A percentile compares a stretch with the other conserved stretches of the same genome.
phyloP scores from a whole-genome alignment of 2,329 filamentous ascomycete genomes.

The Akanthomyces muscarius region DNA sequence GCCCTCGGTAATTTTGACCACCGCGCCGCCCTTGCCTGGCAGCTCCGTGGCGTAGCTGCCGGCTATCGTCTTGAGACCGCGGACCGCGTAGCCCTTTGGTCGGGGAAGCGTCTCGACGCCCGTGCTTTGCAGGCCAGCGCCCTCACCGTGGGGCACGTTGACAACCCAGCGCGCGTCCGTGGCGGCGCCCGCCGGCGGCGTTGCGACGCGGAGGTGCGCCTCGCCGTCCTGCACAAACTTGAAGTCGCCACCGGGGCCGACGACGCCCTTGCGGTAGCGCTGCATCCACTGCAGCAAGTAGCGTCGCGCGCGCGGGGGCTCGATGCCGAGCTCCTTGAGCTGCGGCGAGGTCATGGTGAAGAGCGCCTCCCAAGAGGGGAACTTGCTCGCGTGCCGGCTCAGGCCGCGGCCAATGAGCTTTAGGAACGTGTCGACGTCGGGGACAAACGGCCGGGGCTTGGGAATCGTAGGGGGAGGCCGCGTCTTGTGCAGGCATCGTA shows the following conservation, averaged over 20 bases:
- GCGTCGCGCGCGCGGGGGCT: slow-evolving; percentile 74
- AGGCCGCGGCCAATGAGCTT: slow-evolving; percentile 86
- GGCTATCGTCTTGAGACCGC: slow-evolving; percentile 63
- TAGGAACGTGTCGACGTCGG: slow-evolving; percentile 81
- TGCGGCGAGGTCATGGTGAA: slow-evolving; percentile 77
- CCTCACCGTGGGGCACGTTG: slow-evolving; percentile 48
- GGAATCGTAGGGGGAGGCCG: slow-evolving; percentile 48
- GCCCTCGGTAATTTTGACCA: slow-evolving; percentile 71
- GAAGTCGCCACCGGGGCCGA: slow-evolving; percentile 80
- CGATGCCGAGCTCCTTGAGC: slow-evolving; percentile 78
- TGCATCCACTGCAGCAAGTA: slow-evolving; percentile 89
- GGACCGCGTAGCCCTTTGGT: slow-evolving; percentile 55
- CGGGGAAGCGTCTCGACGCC: slow-evolving; percentile 24
- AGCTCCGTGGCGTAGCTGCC: slow-evolving; percentile 71
- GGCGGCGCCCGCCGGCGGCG: slow-evolving; percentile 32
- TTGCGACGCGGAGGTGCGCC: slow-evolving; percentile 49
- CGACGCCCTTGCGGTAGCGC: slow-evolving; percentile 71
- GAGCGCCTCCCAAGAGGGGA: slow-evolving; percentile 84
- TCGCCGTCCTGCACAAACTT: slow-evolving; percentile 59
- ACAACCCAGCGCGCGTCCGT: slow-evolving; percentile 49
- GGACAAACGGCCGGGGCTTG: slow-evolving; percentile 76
- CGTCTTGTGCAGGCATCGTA: slow-evolving; percentile 42
- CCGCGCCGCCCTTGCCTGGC: slow-evolving; percentile 60
- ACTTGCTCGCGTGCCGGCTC: slow-evolving; percentile 76
- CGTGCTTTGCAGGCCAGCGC: slow-evolving; percentile 24